Evolutionary conservation across 75 land plant genomes (phyloP), one percentile per base, ranked within the genome.

Genomic region (Cupressus sempervirens): DNA sequence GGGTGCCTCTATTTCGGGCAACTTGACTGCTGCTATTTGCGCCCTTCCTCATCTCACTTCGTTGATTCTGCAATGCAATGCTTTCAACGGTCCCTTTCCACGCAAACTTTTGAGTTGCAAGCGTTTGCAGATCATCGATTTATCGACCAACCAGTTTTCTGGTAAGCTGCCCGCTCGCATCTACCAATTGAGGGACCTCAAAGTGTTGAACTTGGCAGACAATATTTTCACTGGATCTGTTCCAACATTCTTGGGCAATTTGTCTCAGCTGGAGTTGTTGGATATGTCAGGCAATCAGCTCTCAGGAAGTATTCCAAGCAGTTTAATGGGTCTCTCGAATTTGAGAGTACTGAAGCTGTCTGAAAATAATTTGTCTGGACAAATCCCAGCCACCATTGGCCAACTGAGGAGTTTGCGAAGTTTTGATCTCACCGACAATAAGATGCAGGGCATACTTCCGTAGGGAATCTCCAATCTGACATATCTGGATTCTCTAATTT

Each of bases 211-310:
- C 50, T 7, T 48, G 9, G 50, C 10, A 7, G 11, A 7, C 10
- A 48, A 48, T 48, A 8, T 0, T 48, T 48, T 48, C 11, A 48
- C 11, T 7, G 50, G 50, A 9, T 48, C 50, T 0, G 10, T 48
- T 48, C 89, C 0, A 58, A 40, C 2, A 14, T 36, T 41, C 20
- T 79, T 90, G 46, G 90, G 85, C 85, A 68, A 56, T 81, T 43
- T 85, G 1, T 72, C 76, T 4, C 12, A 38, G 12, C 48, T 88
- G 58, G 43, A 82, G 84, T 50, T 62, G 16, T 43, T 90, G 30
- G 86, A 88, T 50, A 76, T 90, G 38, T 88, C 80, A 5, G 62
- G 83, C 82, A 89, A 89, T 80, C 20, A 84, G 0, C 74, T 89
- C 0, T 70, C 53, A 0, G 88, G 90, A 20, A 8, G 13, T n/a